Evolutionary conservation across 495 filamentous ascomycete species (phyloP).

Genomic region (Aspergillus incahuasiensis): DNA sequence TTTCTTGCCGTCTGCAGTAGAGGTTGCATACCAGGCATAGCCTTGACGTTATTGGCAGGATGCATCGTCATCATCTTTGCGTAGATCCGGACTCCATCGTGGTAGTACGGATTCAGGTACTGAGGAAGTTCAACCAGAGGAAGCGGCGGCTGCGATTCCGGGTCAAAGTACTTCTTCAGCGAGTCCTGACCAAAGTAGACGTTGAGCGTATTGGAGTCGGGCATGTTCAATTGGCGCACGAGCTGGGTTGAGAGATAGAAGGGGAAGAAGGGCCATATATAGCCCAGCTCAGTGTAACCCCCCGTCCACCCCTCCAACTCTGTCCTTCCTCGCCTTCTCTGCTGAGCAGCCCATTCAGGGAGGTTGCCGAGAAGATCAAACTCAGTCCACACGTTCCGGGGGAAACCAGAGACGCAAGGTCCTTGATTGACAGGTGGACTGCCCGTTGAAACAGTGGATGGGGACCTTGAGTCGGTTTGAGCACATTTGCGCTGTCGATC

Average conservation of each 20-base stretch:
- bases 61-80: conserved; percentile 61
- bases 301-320: neutral
- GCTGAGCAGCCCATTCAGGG: no score
- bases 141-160: conserved; percentile 50
- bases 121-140: conserved; percentile 57
- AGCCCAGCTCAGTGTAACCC: neutral
- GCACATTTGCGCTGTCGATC: conserved; percentile 25
- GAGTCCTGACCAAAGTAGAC: conserved; percentile 53
- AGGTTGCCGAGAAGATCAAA: neutral
- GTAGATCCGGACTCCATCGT: conserved; percentile 58
- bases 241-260: neutral
- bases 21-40: conserved; percentile 48
- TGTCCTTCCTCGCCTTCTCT: neutral
- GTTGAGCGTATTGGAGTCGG: conserved; percentile 43
- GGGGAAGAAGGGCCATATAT: neutral
- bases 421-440: neutral
- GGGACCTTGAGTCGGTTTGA: conserved; percentile 41
- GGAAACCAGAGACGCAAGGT: conserved; percentile 3
- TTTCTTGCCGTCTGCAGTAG: neutral
- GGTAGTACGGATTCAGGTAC: conserved; percentile 49
- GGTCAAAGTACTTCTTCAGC: conserved; percentile 54
- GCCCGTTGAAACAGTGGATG: neutral
- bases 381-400: conserved; percentile 2
- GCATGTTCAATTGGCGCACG: conserved; percentile 23
- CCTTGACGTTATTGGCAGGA: conserved; percentile 61